A percentile compares a stretch with the other conserved stretches of the same genome.
Conservation (phyloP, 2,329 filamentous ascomycete species). For the Fusarium sp. region DNA sequence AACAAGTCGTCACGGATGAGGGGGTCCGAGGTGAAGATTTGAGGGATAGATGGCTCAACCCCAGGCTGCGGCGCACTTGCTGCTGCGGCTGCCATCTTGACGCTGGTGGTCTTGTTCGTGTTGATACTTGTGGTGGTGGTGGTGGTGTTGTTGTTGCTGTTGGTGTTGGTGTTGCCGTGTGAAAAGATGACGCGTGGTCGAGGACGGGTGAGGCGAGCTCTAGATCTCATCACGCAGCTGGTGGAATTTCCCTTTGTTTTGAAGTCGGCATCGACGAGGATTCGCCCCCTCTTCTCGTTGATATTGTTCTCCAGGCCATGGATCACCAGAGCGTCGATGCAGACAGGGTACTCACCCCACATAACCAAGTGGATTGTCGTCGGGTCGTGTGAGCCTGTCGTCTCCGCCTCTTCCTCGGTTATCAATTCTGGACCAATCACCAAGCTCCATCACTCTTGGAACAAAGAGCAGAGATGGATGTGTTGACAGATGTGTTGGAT, state of each 20-base stretch:
- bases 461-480: not conserved
- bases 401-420: constrained; percentile 38
- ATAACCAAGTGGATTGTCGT: constrained; percentile 33
- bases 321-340: constrained; percentile 23
- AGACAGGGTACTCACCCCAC: constrained; percentile 37
- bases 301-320: constrained; percentile 45
- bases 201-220: constrained; percentile 40
- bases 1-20: constrained; percentile 72
- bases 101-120: constrained; percentile 11
- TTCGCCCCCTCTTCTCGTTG: constrained; percentile 31
- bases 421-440: constrained; percentile 32
- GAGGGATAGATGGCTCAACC: constrained; percentile 54
- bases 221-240: constrained; percentile 45
- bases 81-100: constrained; percentile 19
- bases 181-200: constrained; percentile 49
- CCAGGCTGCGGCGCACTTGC: constrained; percentile 12
- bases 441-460: not conserved
- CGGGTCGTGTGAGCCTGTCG: constrained; percentile 24
- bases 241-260: constrained; percentile 36
- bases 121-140: not conserved
- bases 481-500: not conserved
- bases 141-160: constrained; percentile 11
- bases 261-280: constrained; percentile 24
- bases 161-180: constrained; percentile 17
- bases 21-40: constrained; percentile 68